Evolutionary conservation across 208 protist species (phyloP), one percentile per base, ranked within the genome.

Genomic region (Polymyxa betae): DNA sequence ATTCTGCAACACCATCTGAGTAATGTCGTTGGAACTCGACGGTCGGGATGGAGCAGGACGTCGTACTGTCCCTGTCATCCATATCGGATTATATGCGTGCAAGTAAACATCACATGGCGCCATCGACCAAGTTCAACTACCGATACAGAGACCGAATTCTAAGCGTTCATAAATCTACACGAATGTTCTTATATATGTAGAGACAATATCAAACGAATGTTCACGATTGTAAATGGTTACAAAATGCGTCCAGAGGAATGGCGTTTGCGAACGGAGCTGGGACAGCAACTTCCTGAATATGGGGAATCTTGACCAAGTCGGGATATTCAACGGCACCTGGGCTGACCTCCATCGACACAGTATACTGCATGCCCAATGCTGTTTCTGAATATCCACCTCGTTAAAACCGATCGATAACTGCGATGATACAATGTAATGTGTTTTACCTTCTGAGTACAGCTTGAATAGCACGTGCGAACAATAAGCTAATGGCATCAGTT

Each of bases 251-350:
- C n/a, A 82, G 10, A 35, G 72, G 72, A 20, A 82, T 5, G 12
- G 5, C 16, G 24, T 24, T 24, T n/a, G 12, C 72, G n/a, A 82
- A 5, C 16, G 72, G 72, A 20, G 72, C 40, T n/a, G 72, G n/a
- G 16, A 35, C 72, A n/a, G 72, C 72, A 82, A 82, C 72, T 43
- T 82, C 10, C 72, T 82, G 72, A 43, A 82, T 43, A 35, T 82
- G 72, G n/a, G 72, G 35, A 35, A 45, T 43, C 16, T 12, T 82
- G 5, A 82, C 72, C 12, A 82, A n/a, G 16, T 35, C n/a, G 16
- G 72, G 72, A 43, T 40, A 43, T 35, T 82, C 72, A 16, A 82
- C 72, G n/a, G 72, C 72, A 20, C 72, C 72, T 38, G 72, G 72
- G 35, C 72, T 82, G n/a, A 82, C 5, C 72, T 82, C 72, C 10